Base-by-base conservation (phyloP, 106 monocot genomes). In the Dioscorea alata region DNA sequence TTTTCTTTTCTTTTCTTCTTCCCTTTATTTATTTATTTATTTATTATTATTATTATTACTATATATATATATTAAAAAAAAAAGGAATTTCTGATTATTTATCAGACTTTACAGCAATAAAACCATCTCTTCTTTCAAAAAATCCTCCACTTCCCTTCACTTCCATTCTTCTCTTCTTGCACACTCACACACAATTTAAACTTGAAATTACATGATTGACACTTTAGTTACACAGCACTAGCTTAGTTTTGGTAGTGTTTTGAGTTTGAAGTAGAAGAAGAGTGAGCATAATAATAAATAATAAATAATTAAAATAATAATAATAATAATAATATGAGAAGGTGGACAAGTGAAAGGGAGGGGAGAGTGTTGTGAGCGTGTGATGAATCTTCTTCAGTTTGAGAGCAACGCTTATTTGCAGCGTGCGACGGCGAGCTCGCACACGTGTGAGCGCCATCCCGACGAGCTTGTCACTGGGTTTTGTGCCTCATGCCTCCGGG, bases 401-500 rank as follows among this genome's bases (percentile, higher is more conserved):
- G 49, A 33, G 48, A 60, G 21, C 54, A 63, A 23, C 0, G 42
- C 4, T 1, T 42, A 34, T 56, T 59, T 33, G 61, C 67, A 42
- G 75, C 42, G 19, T 73, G 33, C 52, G 18, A 15, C 12, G 32
- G 20, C 78, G 61, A 22, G 80, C 69, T 28, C 28, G 28, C 28
- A 28, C 1, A 51, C 73, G 50, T 90, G 90, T 74, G 66, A 72
- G 28, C 78, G 67, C 69, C 90, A 90, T 68, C 86, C 90, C 28
- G 75, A 68, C 20, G 77, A 81, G 66, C 64, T 65, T 20, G 74
- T 90, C 79, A 87, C 86, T 32, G 90, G 90, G 17, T 90, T 90
- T 78, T 90, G 90, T 69, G 75, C 87, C 67, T 75, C 83, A 63
- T 90, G 90, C 81, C 90, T 90, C 71, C 90, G 90, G 31, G 90